Percentiles rank a stretch among this genome's conserved stretches.
phyloP scores from a whole-genome alignment of 2,329 filamentous ascomycete genomes.

The Diaporthe eres region DNA sequence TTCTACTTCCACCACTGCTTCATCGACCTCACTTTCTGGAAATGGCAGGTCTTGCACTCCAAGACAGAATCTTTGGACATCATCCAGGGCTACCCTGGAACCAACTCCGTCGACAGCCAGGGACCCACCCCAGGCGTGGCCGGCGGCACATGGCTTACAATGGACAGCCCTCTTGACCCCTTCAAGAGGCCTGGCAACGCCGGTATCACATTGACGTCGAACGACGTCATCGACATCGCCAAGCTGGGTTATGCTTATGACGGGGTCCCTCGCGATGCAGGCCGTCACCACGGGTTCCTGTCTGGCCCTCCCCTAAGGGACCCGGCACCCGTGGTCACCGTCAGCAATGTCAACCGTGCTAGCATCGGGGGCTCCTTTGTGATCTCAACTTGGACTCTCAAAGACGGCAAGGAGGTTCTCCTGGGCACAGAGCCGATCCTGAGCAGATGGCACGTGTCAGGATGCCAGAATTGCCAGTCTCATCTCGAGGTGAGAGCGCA shows the following conservation, averaged over 20 bases:
- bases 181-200: neutral
- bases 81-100: neutral
- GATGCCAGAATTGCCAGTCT: neutral
- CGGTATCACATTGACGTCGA: neutral
- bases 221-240: conserved; percentile 2
- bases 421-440: neutral
- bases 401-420: neutral
- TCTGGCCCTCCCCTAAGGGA: neutral
- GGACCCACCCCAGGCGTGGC: neutral
- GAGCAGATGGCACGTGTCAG: neutral
- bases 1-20: neutral
- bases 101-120: neutral
- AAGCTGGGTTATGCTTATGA: neutral
- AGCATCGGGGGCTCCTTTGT: neutral
- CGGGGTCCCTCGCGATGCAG: no score
- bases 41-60: neutral
- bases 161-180: neutral
- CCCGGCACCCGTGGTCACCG: neutral
- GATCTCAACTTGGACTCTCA: neutral
- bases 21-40: neutral
- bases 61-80: neutral
- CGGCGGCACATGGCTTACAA: neutral
- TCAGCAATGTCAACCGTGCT: neutral
- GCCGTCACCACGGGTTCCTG: no score
- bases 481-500: neutral